Conservation (phyloP, 345 rosid genomes). For the Combretum micranthum region DNA sequence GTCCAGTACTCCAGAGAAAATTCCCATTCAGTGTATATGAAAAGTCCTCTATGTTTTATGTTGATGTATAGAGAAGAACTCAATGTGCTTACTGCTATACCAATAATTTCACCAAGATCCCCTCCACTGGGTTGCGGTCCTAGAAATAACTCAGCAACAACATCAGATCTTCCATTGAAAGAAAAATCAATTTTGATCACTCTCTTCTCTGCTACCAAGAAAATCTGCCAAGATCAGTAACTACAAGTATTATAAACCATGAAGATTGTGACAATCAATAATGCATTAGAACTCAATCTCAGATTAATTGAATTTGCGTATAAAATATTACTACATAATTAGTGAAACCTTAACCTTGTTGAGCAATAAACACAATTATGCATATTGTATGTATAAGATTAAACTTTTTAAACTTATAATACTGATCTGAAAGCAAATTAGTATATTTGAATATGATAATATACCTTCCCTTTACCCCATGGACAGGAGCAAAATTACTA, state of each 20-base stretch:
- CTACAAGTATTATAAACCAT: background rate
- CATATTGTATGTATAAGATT: too few relatives aligned
- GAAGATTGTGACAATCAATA: background rate
- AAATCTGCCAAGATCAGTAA: slow-evolving; percentile 41
- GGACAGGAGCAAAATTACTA: slow-evolving; percentile 40
- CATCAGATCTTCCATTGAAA: slow-evolving; percentile 30
- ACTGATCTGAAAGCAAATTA: background rate
- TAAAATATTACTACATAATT: background rate
- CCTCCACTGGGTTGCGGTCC: slow-evolving; percentile 44
- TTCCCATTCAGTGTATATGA: slow-evolving; percentile 36
- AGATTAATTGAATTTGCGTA: background rate
- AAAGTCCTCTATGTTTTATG: slow-evolving; percentile 50
- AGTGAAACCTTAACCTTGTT: background rate
- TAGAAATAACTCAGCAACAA: slow-evolving; percentile 45
- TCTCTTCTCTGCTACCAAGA: slow-evolving; percentile 66
- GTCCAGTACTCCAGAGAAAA: slow-evolving; percentile 73
- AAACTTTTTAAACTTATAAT: background rate
- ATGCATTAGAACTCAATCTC: too few relatives aligned
- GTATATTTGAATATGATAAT: background rate
- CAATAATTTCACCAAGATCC: slow-evolving; percentile 36
- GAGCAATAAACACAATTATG: too few relatives aligned
- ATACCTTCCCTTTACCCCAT: slow-evolving; percentile 62
- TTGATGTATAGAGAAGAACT: slow-evolving; percentile 55
- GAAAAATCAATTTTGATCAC: slow-evolving; percentile 40
- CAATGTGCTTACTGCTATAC: slow-evolving; percentile 56